Conservation (phyloP, 148 eudicot genomes). For the Chenopodium album region DNA sequence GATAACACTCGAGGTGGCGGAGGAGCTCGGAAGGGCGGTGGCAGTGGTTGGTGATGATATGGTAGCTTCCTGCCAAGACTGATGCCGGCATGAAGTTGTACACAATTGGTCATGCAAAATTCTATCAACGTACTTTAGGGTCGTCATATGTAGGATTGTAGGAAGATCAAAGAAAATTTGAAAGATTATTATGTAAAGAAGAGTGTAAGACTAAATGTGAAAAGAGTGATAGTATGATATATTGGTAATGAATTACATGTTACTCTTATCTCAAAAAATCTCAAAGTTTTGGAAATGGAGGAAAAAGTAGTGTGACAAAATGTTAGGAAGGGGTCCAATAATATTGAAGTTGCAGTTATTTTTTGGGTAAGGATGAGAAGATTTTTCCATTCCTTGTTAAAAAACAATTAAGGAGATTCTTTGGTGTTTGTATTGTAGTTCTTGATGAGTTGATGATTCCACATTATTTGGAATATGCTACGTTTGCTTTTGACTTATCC, state of each 20-base stretch:
- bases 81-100: neutral
- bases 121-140: neutral
- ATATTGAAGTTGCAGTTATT: neutral
- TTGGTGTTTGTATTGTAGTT: slow-evolving; percentile 1
- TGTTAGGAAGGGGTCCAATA: slow-evolving; percentile 9
- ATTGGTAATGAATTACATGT: neutral
- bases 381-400: neutral
- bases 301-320: neutral
- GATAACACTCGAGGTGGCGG: neutral
- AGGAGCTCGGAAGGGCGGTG: neutral
- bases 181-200: neutral
- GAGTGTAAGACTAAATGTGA: neutral
- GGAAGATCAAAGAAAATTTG: neutral
- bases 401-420: neutral
- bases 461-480: neutral
- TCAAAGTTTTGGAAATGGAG: neutral
- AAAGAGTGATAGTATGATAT: neutral
- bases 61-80: neutral
- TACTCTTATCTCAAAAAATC: neutral
- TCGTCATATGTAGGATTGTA: neutral
- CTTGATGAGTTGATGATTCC: neutral
- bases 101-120: slow-evolving; percentile 1
- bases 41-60: neutral
- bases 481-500: neutral
- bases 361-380: slow-evolving; percentile 5